phyloP scores from a whole-genome alignment of 352 stramenopile genomes.

The Phytophthora sp. region DNA sequence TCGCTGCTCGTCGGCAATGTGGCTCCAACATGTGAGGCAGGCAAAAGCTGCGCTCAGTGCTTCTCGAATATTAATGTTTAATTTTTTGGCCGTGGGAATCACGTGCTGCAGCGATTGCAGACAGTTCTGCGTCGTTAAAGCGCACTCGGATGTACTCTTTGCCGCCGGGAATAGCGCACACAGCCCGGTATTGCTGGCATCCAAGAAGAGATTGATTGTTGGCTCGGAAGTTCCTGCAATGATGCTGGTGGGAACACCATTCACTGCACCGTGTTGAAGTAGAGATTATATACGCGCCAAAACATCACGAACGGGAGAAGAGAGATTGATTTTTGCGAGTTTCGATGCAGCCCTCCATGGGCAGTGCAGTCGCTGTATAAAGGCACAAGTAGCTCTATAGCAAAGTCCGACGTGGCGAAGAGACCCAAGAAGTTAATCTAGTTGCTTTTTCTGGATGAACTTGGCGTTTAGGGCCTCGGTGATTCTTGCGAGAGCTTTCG shows the following conservation, averaged over 20 bases:
- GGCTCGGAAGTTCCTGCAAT: background rate
- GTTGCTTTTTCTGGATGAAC: background rate
- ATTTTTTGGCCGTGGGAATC: background rate
- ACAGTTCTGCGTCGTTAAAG: background rate
- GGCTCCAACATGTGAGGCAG: background rate
- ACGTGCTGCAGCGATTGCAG: background rate
- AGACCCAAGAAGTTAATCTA: background rate
- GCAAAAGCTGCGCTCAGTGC: background rate
- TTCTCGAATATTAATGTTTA: background rate
- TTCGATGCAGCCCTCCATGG: background rate
- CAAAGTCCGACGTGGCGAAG: background rate
- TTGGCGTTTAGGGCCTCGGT: background rate
- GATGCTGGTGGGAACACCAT: background rate
- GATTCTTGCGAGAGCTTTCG: background rate
- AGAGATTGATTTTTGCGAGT: background rate
- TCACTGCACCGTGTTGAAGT: background rate
- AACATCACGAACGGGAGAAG: background rate
- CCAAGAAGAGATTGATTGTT: background rate
- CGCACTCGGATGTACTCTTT: background rate
- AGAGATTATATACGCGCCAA: background rate
- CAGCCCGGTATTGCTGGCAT: background rate
- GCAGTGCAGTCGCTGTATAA: background rate
- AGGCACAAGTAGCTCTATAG: background rate
- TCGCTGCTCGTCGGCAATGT: background rate
- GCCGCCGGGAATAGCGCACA: background rate